phyloP scores from a whole-genome alignment of 805 yeast genomes.

The Zygosaccharomyces lentus region DNA sequence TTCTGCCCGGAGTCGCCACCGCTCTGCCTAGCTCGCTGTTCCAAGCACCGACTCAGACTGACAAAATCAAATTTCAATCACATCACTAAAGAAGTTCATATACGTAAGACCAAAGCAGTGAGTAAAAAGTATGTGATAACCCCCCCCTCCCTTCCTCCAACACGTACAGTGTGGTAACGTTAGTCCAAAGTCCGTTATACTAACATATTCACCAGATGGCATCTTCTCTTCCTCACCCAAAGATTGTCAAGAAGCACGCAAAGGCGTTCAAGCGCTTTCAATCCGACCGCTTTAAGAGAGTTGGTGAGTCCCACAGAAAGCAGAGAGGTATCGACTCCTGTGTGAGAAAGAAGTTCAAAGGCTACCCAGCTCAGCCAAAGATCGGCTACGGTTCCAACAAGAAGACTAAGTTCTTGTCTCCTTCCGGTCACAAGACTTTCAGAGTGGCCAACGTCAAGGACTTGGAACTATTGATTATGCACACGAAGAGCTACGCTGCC shows the following conservation, averaged over 20 bases:
- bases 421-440: conserved; percentile 98
- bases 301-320: conserved; percentile 99
- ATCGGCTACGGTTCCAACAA: conserved; percentile 99
- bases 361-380: conserved; percentile 97
- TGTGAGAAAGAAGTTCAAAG: conserved; percentile 99
- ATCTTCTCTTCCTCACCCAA: conserved; percentile 96
- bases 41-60: conserved; percentile 2
- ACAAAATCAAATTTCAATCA: conserved; percentile 6
- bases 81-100: not conserved
- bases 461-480: conserved; percentile 91
- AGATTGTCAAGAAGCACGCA: conserved; percentile 99
- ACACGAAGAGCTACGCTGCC: conserved; percentile 98
- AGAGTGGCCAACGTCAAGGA: conserved; percentile 89
- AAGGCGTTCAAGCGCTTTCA: conserved; percentile 99
- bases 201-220: conserved; percentile 58
- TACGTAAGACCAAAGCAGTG: conserved; percentile 2
- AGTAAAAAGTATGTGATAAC: conserved; percentile 6
- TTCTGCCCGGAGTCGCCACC: not conserved
- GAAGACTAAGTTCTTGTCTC: conserved; percentile 91
- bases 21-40: not conserved
- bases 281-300: conserved; percentile 99
- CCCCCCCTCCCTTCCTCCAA: not conserved
- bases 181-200: conserved; percentile 4
- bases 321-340: conserved; percentile 99
- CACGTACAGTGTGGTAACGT: not conserved